Evolutionary conservation across 1,284 basidiomycete species (phyloP), one percentile per base, ranked within the genome.

Genomic region (Tilletiopsis washingtonensis): DNA sequence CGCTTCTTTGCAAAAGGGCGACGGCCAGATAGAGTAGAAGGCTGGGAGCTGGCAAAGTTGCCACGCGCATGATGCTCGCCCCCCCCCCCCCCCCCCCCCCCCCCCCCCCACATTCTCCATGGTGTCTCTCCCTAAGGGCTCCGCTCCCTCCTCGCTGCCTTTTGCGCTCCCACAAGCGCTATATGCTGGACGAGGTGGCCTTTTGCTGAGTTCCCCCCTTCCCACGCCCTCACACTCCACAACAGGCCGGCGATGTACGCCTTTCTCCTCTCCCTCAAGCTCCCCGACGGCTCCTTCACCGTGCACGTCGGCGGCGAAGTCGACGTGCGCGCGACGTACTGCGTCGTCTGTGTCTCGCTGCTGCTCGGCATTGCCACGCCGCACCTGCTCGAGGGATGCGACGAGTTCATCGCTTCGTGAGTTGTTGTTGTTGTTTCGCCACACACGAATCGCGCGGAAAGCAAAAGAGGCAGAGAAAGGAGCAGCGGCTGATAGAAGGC

Each of bases 221-320:
- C 15, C 7, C 6, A 12, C 17, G 20, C 4, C 12, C 41, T 43
- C 41, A 24, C 5, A 7, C 27, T 29, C 14, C 14, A 29, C 27
- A 6, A 11, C 24, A 49, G 49, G 17, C 24, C 40, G 9, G 86
- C 81, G 53, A 79, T 94, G 68, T 93, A 94, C 73, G 74, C 81
- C 3, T 97, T 91, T 77, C 91, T 97, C 75, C 81, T 93, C 81
- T 84, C 86, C 1, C 77, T 97, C 54, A 99, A 99, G 74, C 86
- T 90, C 62, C 81, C 84, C 1, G 91, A 98, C 70, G 94, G 94
- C 0, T 91, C 90, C 0, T 98, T 97, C 74, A 79, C 88, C 23
- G 93, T 98, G 14, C 82, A 89, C 20, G 78, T 82, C 44, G 81
- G 88, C 40, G 89, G 85, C 24, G 93, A 99, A 74, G 85, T 97